A percentile compares a stretch with the other conserved stretches of the same genome.
phyloP scores from a whole-genome alignment of 495 filamentous ascomycete genomes.

The Penicillium malachiteum region DNA sequence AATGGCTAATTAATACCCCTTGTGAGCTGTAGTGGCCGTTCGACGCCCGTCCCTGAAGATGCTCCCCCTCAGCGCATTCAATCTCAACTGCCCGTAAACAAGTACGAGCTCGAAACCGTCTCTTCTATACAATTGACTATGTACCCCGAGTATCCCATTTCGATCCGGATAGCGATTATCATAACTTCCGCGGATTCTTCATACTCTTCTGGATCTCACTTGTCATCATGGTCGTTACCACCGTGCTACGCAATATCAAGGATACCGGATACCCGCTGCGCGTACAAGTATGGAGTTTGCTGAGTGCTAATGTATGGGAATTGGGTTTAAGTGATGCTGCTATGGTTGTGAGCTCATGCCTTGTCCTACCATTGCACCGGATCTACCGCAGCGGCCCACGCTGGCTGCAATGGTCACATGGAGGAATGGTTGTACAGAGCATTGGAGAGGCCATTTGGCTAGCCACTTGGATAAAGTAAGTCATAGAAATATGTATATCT shows the following conservation, averaged over 20 bases:
- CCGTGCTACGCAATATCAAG: conserved; percentile 85
- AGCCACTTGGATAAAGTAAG: conserved; percentile 73
- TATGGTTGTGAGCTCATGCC: conserved; percentile 75
- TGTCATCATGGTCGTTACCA: conserved; percentile 94
- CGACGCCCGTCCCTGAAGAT: conserved; percentile 87
- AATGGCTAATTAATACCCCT: conserved; percentile 7
- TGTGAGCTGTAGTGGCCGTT: conserved; percentile 61
- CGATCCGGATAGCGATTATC: conserved; percentile 86
- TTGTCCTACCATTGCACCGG: conserved; percentile 73
- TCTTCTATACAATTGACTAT: conserved; percentile 97
- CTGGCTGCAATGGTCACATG: conserved; percentile 67
- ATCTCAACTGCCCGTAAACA: conserved; percentile 84
- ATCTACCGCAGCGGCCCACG: conserved; percentile 56
- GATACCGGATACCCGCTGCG: conserved; percentile 86
- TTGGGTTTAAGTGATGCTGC: conserved; percentile 76
- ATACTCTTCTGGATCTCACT: conserved; percentile 96
- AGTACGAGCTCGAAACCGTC: conserved; percentile 75
- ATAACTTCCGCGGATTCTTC: conserved; percentile 96
- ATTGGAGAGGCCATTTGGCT: conserved; percentile 79
- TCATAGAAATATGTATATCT: conserved; percentile 1
- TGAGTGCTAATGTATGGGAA: conserved; percentile 85
- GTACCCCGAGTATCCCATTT: conserved; percentile 93
- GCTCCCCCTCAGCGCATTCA: conserved; percentile 83
- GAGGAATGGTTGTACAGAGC: conserved; percentile 79
- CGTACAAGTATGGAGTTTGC: conserved; percentile 80